Evolutionary conservation across 371 early-diverging fungal species (phyloP).

Genomic region (Rhizomucor miehei): DNA sequence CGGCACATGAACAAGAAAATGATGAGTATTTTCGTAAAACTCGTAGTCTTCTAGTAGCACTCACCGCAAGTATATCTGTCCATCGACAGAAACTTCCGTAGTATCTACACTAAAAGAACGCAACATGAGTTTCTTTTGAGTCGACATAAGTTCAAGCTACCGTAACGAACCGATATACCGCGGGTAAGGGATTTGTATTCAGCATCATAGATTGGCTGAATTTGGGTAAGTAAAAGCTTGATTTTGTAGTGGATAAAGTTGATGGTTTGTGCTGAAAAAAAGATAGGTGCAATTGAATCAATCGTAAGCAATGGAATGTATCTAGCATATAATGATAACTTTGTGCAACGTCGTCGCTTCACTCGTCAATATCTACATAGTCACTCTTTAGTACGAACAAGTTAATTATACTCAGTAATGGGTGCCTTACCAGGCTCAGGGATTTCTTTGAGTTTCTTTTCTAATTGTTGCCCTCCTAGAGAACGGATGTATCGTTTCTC

Average conservation of each 20-base stretch:
- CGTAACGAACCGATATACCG: no score
- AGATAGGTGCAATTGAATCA: background rate
- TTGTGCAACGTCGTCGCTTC: background rate
- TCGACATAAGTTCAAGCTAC: no score
- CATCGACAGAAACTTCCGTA: background rate
- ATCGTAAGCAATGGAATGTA: background rate
- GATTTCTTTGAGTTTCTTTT: background rate
- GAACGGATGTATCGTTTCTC: no score
- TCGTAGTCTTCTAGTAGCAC: background rate
- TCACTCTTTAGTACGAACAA: background rate
- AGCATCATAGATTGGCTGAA: no score
- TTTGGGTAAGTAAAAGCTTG: no score
- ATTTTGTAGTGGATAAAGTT: no score
- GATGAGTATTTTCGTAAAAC: background rate
- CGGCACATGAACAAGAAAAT: background rate
- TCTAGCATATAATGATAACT: background rate
- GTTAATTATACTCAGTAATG: background rate
- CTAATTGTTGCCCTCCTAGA: background rate
- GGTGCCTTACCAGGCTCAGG: background rate
- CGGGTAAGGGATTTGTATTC: no score
- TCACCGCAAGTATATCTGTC: background rate
- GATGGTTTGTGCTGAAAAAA: no score
- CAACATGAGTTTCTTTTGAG: background rate
- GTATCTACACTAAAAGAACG: background rate
- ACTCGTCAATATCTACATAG: background rate